Evolutionary conservation across 495 filamentous ascomycete species (phyloP).

Genomic region (Aspergillus nanangensis): DNA sequence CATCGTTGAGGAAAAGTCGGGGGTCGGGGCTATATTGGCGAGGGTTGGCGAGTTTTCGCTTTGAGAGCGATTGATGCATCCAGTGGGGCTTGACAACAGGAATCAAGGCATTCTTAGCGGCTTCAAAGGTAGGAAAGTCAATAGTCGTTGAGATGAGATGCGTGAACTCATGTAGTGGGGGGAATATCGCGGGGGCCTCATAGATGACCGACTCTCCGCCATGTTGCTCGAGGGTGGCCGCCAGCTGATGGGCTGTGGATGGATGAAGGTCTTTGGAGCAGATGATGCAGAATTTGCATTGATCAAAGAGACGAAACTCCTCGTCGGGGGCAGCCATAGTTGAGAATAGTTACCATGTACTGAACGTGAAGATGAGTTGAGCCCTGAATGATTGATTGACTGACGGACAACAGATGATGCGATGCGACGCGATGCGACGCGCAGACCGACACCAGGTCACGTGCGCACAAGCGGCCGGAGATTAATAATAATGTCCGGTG

Average conservation of each 20-base stretch:
- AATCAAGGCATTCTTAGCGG: conserved; percentile 65
- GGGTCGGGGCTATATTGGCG: conserved; percentile 89
- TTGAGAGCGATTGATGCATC: conserved; percentile 64
- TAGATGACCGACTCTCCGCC: conserved; percentile 49
- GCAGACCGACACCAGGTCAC: conserved; percentile 19
- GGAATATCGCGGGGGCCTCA: conserved; percentile 36
- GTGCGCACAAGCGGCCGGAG: conserved; percentile 3
- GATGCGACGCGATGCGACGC: conserved; percentile 17
- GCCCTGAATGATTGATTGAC: too few relatives aligned
- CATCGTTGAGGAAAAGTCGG: conserved; percentile 79
- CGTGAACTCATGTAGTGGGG: conserved; percentile 58
- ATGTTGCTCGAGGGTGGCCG: conserved; percentile 32
- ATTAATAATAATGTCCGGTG: background rate
- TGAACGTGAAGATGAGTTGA: too few relatives aligned
- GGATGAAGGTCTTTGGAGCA: conserved; percentile 44
- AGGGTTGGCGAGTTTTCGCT: conserved; percentile 66
- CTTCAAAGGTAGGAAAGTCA: conserved; percentile 80
- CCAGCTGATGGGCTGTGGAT: conserved; percentile 40
- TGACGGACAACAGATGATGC: background rate
- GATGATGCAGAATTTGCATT: conserved; percentile 39
- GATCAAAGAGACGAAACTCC: conserved; percentile 35
- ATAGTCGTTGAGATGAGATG: conserved; percentile 82
- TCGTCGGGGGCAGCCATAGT: conserved; percentile 28
- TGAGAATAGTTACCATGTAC: too few relatives aligned
- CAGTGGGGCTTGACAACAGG: conserved; percentile 83